phyloP scores from a whole-genome alignment of 1,139 yeast species.

The Candida dubliniensis region DNA sequence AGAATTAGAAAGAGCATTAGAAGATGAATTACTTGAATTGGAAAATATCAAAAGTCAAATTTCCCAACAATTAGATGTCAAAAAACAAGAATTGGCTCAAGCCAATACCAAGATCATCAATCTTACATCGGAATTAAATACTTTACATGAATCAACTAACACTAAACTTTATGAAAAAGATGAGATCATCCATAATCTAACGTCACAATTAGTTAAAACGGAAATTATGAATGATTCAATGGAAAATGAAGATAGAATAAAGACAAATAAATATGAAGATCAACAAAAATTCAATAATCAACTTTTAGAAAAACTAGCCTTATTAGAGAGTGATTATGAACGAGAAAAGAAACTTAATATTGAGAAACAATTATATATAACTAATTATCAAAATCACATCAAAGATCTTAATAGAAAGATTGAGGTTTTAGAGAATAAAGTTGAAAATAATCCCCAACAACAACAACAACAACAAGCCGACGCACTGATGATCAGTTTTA shows the following conservation, averaged over 20 bases:
- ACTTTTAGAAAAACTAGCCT: conserved; percentile 41
- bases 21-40: conserved; percentile 39
- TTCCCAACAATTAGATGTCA: conserved; percentile 9
- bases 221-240: conserved; percentile 45
- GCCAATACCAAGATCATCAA: conserved; percentile 15
- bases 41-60: conserved; percentile 24
- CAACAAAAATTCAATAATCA: conserved; percentile 42
- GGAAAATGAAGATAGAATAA: conserved; percentile 41
- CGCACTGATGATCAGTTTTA: conserved; percentile 32
- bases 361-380: conserved; percentile 33
- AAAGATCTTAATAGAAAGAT: conserved; percentile 21
- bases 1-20: conserved; percentile 46
- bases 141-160: conserved; percentile 21
- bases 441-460: neutral
- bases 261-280: conserved; percentile 32
- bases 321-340: conserved; percentile 43
- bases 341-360: conserved; percentile 31
- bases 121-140: conserved; percentile 24
- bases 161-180: conserved; percentile 22
- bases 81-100: conserved; percentile 12
- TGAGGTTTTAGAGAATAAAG: conserved; percentile 7
- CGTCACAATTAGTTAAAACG: conserved; percentile 35
- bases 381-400: conserved; percentile 38
- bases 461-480: conserved; percentile 11
- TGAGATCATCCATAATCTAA: conserved; percentile 23